Percentiles rank a stretch among this genome's conserved stretches.
These are phyloP conservation scores for Centaurea solstitialis DNA, from an alignment of 129 eudicot species.

Conservation along the genomic window DNA sequence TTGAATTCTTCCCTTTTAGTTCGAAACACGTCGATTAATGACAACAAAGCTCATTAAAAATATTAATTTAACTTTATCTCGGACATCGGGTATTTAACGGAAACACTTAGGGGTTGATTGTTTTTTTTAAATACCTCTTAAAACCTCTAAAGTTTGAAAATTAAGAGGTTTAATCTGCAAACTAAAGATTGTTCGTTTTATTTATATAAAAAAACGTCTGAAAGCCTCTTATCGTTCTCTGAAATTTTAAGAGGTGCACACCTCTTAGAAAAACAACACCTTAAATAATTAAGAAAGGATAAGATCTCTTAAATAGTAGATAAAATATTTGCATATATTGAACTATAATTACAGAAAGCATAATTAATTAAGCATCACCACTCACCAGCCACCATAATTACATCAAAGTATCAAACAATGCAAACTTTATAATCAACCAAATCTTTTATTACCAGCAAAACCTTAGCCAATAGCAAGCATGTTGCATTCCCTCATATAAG, in stretches of 20 bases:
- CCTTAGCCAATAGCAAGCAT: slow-evolving; percentile 8
- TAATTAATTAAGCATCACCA: neutral
- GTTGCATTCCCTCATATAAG: slow-evolving; percentile 4
- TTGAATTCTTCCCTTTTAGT: too few species aligned
- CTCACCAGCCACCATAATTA: slow-evolving; percentile 15
- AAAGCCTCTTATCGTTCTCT: too few species aligned
- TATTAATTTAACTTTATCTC: neutral
- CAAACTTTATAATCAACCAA: slow-evolving; percentile 21
- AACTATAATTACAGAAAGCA: slow-evolving; percentile 4
- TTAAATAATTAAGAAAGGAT: neutral
- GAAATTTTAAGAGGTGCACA: too few species aligned
- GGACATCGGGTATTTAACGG: neutral
- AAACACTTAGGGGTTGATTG: neutral
- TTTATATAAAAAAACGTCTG: too few species aligned
- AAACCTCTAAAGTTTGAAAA: too few species aligned
- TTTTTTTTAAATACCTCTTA: too few species aligned
- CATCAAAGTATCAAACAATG: slow-evolving; percentile 22
- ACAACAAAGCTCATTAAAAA: neutral
- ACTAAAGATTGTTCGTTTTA: too few species aligned
- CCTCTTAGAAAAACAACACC: too few species aligned
- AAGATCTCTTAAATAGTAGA: neutral
- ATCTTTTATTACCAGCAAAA: slow-evolving; percentile 28
- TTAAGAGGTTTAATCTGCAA: too few species aligned
- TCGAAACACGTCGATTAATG: neutral
- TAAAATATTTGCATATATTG: neutral